phyloP scores from a whole-genome alignment of 495 filamentous ascomycete genomes.

The Podospora anserina region DNA sequence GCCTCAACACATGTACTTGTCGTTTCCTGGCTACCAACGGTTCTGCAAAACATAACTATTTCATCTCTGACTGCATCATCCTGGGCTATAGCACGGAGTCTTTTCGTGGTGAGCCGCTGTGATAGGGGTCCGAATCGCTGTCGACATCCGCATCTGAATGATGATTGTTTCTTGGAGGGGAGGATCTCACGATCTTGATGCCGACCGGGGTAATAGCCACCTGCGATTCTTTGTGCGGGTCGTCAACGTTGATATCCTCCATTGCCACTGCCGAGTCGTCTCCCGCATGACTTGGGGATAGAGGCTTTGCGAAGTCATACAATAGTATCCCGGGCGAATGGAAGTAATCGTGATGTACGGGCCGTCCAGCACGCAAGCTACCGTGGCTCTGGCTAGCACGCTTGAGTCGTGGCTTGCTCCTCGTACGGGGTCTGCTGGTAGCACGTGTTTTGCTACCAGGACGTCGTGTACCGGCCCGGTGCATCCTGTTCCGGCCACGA shows the following conservation, averaged over 20 bases:
- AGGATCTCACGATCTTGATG: neutral
- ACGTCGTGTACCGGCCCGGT: slow-evolving; percentile 2
- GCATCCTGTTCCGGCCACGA: slow-evolving; percentile 13
- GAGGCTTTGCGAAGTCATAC: slow-evolving; percentile 37
- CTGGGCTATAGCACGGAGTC: neutral
- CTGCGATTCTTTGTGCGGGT: neutral
- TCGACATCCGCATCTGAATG: slow-evolving; percentile 13
- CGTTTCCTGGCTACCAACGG: neutral
- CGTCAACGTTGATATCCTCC: slow-evolving; percentile 12
- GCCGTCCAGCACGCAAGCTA: slow-evolving; percentile 3
- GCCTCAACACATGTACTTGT: too few species aligned
- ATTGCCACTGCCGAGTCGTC: slow-evolving; percentile 20
- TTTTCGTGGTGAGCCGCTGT: neutral
- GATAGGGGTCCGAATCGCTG: slow-evolving; percentile 15
- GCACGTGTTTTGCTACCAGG: neutral
- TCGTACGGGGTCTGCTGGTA: neutral
- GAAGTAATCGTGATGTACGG: neutral
- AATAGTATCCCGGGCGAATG: neutral
- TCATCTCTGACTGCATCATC: neutral
- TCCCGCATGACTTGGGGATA: slow-evolving; percentile 24
- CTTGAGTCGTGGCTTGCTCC: slow-evolving; percentile 30
- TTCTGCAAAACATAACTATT: neutral
- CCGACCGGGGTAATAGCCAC: neutral
- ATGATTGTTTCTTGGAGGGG: neutral
- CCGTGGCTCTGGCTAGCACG: slow-evolving; percentile 28